Evolutionary conservation across 768 basidiomycete species (phyloP), one percentile per base, ranked within the genome.

Genomic region (Dioszegia crocea): DNA sequence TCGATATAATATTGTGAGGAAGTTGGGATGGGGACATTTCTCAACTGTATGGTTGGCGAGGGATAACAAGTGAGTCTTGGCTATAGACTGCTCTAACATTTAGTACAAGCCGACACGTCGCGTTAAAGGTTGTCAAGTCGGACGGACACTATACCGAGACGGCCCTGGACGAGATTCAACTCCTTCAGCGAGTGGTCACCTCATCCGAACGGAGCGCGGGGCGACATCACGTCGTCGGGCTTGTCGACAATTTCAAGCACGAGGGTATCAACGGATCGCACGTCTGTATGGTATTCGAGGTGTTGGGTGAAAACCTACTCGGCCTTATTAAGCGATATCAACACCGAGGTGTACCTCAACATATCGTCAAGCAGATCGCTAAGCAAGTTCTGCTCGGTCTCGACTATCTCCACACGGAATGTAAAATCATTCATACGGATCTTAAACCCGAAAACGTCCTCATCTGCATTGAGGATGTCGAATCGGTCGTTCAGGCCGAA

Each of bases 271-370:
- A 99, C 76, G 96, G 96, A 36, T 87, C 84, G 16, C 96, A 99
- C 78, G 89, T 99, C 66, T 98, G 96, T 82, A 98, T 99, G 96
- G 92, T 96, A 14, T 97, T 97, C 71, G 96, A 99, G 77, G 96
- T 98, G 24, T 84, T 99, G 9, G 96, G 94, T 60, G 94, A 99
- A 79, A 97, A 94, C 75, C 81, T 99, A 2, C 84, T 98, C 2
- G 92, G 80, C 4, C 84, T 99, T 68, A 96, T 98, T 83, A 97
- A 96, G 79, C 85, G 94, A 11, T 91, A 98, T 80, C 93, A 98
- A 81, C 92, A 91, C 80, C 92, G 94, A 69, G 94, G 94, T 64
- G 93, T 98, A 0, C 93, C 94, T 14, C 89, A 91, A 82, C 86
- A 81, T 49, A 80, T 98, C 65, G 91, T 94, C 64, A 88, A 87